Evolutionary conservation across 371 early-diverging fungal species (phyloP), one percentile per base, ranked within the genome.

Genomic region (Apophysomyces trapeziformis): DNA sequence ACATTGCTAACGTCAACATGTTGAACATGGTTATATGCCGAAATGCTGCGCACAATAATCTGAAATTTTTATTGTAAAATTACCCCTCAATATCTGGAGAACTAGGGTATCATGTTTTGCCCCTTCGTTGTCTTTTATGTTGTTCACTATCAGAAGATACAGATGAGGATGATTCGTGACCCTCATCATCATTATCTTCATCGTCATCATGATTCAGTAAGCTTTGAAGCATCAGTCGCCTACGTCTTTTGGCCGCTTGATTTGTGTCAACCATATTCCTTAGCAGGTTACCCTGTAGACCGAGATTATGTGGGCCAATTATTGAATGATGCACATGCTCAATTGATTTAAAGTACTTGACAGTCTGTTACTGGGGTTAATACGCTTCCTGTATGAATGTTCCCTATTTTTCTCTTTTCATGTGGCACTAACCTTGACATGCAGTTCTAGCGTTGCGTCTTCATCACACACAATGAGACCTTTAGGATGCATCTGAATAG

Each of bases 381-480:
- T 26, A 26, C 32, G 32, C 32, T 26, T 26, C 3, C 32, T 26
- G 32, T 26, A 3, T 3, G 2, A 26, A 26, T 26, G 32, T 3
- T 26, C 32, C 32, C 32, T 1, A 26, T 38, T 38, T 37, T 39
- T 64, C 39, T 2, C n/a, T 7, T n/a, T 41, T 44, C 61, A 1
- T 35, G 46, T 0, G 13, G 46, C n/a, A 16, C 12, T 66, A 63
- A 73, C 74, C 74, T 93, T 93, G 63, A 93, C 93, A 59, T 93
- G 92, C 47, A 93, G 82, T 72, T 93, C 93, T 58, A 91, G 72
- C 0, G 92, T 92, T 11, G 93, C 91, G 64, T 93, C 93, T 74
- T 93, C 93, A 72, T 93, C 93, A 66, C 93, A 93, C 56, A 92
- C 92, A 74, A 93, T 81, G 82, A 93, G 80, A 18, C 90, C 89